Evolutionary conservation across 2,329 filamentous ascomycete genomes (phyloP).

Genomic region (Xylariaceae sp.): DNA sequence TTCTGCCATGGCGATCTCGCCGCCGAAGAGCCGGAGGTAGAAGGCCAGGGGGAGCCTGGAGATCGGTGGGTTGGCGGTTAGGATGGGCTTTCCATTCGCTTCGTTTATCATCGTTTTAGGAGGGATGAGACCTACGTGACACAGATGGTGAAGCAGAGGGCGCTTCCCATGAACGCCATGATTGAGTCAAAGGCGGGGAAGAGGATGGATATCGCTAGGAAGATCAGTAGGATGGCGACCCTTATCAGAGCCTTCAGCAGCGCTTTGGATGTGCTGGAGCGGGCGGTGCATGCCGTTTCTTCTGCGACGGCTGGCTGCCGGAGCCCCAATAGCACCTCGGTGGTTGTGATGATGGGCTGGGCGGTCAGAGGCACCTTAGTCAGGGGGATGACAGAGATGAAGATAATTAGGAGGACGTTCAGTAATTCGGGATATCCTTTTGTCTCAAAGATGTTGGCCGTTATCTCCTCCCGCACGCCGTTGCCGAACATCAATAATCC

Average conservation of each 20-base stretch:
- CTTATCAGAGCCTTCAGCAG: slow-evolving; percentile 58
- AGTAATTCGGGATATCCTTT: slow-evolving; percentile 68
- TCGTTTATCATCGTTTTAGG: background rate
- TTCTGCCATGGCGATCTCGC: slow-evolving; percentile 62
- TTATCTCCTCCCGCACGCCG: slow-evolving; percentile 80
- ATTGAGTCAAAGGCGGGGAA: slow-evolving; percentile 82
- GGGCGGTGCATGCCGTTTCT: slow-evolving; percentile 46
- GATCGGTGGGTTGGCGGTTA: background rate
- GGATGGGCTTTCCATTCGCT: background rate
- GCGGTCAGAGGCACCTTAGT: slow-evolving; percentile 93
- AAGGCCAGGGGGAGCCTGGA: slow-evolving; percentile 72
- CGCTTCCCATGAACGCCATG: slow-evolving; percentile 85
- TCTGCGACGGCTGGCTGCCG: slow-evolving; percentile 44
- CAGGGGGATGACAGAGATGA: slow-evolving; percentile 87
- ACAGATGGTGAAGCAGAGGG: slow-evolving; percentile 90
- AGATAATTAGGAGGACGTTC: slow-evolving; percentile 75
- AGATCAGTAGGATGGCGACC: slow-evolving; percentile 62
- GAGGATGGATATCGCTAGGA: slow-evolving; percentile 67
- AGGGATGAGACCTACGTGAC: slow-evolving; percentile 56
- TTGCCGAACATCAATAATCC: slow-evolving; percentile 95
- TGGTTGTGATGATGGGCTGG: slow-evolving; percentile 78
- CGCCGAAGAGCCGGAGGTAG: slow-evolving; percentile 82
- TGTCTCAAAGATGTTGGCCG: slow-evolving; percentile 77
- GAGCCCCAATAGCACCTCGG: slow-evolving; percentile 76
- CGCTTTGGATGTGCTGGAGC: slow-evolving; percentile 54